Evolutionary conservation across 306 rosid species (phyloP).

Genomic region (Benincasa hispida): DNA sequence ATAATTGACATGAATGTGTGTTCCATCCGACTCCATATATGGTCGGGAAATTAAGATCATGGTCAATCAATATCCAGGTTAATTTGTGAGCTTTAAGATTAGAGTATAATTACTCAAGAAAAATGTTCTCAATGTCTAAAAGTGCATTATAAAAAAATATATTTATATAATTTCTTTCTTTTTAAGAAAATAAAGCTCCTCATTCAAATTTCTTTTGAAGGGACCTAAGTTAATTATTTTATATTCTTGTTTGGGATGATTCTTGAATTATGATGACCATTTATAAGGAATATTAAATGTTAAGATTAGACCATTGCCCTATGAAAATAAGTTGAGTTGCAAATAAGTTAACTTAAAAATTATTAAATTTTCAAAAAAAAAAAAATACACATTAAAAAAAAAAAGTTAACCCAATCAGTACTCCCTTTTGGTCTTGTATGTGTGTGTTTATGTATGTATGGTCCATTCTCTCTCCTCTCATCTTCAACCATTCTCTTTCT

Average conservation of each 20-base stretch:
- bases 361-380: not conserved
- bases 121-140: too few relatives aligned
- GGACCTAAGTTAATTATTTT: not conserved
- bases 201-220: not conserved
- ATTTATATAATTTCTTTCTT: not conserved
- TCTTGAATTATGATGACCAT: conserved; percentile 5
- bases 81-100: too few relatives aligned
- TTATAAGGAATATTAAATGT: not conserved
- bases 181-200: not conserved
- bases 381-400: not conserved
- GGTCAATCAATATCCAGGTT: too few relatives aligned
- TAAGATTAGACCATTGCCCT: conserved; percentile 9
- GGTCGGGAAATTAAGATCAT: too few relatives aligned
- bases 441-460: not conserved
- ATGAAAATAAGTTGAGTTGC: conserved; percentile 1
- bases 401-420: conserved; percentile 7
- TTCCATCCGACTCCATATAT: too few relatives aligned
- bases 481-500: not conserved
- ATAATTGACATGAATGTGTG: too few relatives aligned
- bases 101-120: too few relatives aligned
- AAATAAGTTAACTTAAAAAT: not conserved
- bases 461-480: conserved; percentile 2
- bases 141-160: not conserved
- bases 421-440: conserved; percentile 1
- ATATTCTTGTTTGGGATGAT: not conserved